Evolutionary conservation across 345 rosid genomes (phyloP), one percentile per base, ranked within the genome.

Genomic region (Toxicodendron radicans): DNA sequence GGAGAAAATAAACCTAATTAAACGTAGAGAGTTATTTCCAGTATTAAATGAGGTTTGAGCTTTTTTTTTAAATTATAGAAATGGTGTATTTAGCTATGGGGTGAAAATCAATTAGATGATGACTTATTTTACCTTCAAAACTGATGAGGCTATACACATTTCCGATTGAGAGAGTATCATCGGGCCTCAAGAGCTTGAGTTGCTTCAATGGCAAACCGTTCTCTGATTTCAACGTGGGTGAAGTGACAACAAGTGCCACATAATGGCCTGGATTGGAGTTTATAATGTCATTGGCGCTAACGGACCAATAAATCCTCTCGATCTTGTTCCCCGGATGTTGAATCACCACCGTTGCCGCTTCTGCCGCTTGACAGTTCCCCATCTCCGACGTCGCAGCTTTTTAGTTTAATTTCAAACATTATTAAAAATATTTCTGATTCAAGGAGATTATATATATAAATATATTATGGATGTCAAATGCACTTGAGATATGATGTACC

Each of bases 281-380:
- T 97, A 94, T 94, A 76, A 92, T 82, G 49, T 90, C 84, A 14
- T 82, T 85, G 30, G 96, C 98, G 11, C 83, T 87, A 3, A 94
- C 87, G 4, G 97, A 90, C 87, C 89, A 87, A 69, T 92, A 88
- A 73, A 94, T 73, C 83, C 92, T 85, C 73, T 94, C 88, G 70
- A 90, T 73, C 79, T 84, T 87, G 86, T 85, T 87, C 62, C n/a
- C n/a, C 17, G 97, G 94, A 61, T 89, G 97, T 21, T 92, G 95
- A 67, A 94, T 92, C 73, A 90, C 76, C 65, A 92, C 93, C 24
- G 94, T 86, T 57, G 94, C 96, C 69, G 86, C 93, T 72, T 94
- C 97, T 7, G 90, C 94, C 64, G 97, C 91, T 79, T 94, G 98
- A 80, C 98, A 94, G 61, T 94, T 94, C 33, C 98, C 98, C 98